These are phyloP conservation scores for Candida glaebosa DNA, from an alignment of 805 yeast genomes.

Conservation along the genomic window DNA sequence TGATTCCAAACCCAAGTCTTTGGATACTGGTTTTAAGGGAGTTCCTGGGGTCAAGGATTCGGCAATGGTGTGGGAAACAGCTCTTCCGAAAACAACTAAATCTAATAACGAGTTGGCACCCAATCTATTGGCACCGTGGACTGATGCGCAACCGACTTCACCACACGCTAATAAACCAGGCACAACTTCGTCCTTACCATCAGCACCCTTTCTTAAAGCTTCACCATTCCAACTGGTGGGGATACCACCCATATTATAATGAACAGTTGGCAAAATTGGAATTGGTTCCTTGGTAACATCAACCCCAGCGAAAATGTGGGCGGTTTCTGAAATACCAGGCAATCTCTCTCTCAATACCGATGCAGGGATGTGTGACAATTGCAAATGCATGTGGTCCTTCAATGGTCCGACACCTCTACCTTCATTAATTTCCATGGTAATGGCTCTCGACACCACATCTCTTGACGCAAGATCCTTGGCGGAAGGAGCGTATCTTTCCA, in stretches of 20 bases:
- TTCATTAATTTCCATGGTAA: slow-evolving; percentile 96
- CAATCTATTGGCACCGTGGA: slow-evolving; percentile 98
- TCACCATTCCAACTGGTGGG: slow-evolving; percentile 98
- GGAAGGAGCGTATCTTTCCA: slow-evolving; percentile 99
- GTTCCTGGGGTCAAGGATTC: slow-evolving; percentile 84
- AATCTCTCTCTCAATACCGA: slow-evolving; percentile 89
- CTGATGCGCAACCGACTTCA: slow-evolving; percentile 99
- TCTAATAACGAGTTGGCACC: slow-evolving; percentile 98
- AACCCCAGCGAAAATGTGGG: slow-evolving; percentile 97
- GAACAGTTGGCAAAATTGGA: slow-evolving; percentile 97
- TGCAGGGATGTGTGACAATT: slow-evolving; percentile 91
- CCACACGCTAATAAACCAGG: slow-evolving; percentile 97
- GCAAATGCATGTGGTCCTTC: slow-evolving; percentile 93
- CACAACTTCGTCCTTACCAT: slow-evolving; percentile 86
- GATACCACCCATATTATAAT: slow-evolving; percentile 99
- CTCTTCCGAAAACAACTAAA: slow-evolving; percentile 97
- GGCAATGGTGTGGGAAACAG: slow-evolving; percentile 88
- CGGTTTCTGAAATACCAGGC: slow-evolving; percentile 99
- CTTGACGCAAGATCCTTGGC: slow-evolving; percentile 98
- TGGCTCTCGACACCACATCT: slow-evolving; percentile 97
- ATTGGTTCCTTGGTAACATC: slow-evolving; percentile 99
- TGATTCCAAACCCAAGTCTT: slow-evolving; percentile 85
- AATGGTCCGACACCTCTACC: slow-evolving; percentile 99
- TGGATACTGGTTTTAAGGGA: slow-evolving; percentile 79
- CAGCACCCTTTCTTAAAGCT: slow-evolving; percentile 75